Conservation (phyloP, 345 rosid genomes). For the Kernera saxatilis region DNA sequence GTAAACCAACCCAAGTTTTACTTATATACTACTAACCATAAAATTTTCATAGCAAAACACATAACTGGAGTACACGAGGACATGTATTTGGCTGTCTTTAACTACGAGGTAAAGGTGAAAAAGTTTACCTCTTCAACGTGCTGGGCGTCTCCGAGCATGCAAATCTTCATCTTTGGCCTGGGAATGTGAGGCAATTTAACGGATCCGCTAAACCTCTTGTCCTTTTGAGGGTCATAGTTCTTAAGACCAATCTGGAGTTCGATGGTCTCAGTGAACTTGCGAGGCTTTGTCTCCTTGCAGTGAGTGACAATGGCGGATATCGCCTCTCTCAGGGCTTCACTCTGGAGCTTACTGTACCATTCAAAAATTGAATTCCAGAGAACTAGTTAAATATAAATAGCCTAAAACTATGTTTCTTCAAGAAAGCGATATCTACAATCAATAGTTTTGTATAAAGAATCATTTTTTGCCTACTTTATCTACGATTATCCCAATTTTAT, state of each 20-base stretch:
- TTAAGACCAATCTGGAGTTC: constrained; percentile 95
- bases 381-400: too few species aligned
- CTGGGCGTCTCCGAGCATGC: constrained; percentile 97
- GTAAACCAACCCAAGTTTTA: neutral
- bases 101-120: neutral
- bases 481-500: neutral
- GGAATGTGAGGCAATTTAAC: constrained; percentile 93
- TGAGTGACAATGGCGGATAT: constrained; percentile 46
- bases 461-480: neutral
- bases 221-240: constrained; percentile 94
- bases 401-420: neutral
- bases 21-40: neutral
- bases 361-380: neutral
- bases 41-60: neutral
- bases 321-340: constrained; percentile 86
- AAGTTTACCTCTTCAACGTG: constrained; percentile 77
- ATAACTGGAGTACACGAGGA: neutral
- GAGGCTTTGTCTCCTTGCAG: constrained; percentile 52
- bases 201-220: constrained; percentile 89
- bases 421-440: neutral
- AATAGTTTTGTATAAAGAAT: neutral
- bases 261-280: constrained; percentile 81
- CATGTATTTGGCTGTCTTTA: neutral
- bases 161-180: constrained; percentile 87
- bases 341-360: constrained; percentile 80